phyloP scores from a whole-genome alignment of 2,329 filamentous ascomycete genomes.

The Aspergillus vadensis region DNA sequence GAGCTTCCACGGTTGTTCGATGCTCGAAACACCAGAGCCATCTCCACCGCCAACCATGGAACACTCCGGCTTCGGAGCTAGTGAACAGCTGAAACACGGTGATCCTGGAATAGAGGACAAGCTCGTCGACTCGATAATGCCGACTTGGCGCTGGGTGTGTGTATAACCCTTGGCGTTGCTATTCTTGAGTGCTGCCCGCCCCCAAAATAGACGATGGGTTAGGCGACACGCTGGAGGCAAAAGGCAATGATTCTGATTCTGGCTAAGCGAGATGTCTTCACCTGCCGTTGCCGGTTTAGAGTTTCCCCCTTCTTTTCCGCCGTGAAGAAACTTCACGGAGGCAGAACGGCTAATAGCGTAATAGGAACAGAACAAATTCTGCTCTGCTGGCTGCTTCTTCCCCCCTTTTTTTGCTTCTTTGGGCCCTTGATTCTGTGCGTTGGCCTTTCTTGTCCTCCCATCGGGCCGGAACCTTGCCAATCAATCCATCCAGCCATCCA shows the following conservation, averaged over 20 bases:
- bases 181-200: neutral
- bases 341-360: neutral
- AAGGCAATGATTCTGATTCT: neutral
- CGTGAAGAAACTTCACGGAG: neutral
- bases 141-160: neutral
- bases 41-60: neutral
- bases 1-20: neutral
- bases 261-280: neutral
- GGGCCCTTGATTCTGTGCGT: neutral
- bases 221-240: neutral
- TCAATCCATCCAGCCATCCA: constrained; percentile 2
- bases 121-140: neutral
- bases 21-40: neutral
- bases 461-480: constrained; percentile 21
- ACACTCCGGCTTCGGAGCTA: neutral
- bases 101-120: neutral
- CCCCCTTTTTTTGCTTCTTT: neutral
- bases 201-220: neutral
- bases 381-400: too few species aligned
- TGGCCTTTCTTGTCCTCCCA: constrained; percentile 9
- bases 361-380: too few species aligned
- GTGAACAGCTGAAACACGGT: neutral
- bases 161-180: neutral
- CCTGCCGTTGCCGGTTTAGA: neutral
- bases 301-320: neutral